These are phyloP conservation scores for Boletellus deceptivus DNA, from an alignment of 1,284 basidiomycete genomes.

Conservation along the genomic window DNA sequence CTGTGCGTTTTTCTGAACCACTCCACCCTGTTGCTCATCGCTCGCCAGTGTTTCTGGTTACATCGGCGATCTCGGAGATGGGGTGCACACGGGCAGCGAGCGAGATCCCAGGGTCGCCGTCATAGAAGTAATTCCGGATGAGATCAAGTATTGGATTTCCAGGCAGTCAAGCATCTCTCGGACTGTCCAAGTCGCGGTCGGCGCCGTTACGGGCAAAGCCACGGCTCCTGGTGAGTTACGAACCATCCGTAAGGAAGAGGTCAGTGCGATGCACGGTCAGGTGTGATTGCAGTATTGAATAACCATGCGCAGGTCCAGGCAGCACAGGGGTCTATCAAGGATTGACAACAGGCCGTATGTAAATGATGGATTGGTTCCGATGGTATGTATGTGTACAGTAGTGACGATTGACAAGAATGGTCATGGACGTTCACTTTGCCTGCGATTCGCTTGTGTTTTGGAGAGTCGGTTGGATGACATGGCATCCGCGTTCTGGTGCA, in stretches of 20 bases:
- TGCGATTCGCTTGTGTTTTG: slow-evolving; percentile 27
- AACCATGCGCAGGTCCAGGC: slow-evolving; percentile 30
- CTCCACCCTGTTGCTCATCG: not conserved
- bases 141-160: slow-evolving; percentile 77
- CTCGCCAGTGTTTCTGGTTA: slow-evolving; percentile 62
- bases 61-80: slow-evolving; percentile 87
- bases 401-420: not conserved
- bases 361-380: slow-evolving; percentile 3
- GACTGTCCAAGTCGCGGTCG: slow-evolving; percentile 50
- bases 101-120: slow-evolving; percentile 80
- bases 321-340: slow-evolving; percentile 18
- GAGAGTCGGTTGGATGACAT: slow-evolving; percentile 72
- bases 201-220: slow-evolving; percentile 53
- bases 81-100: slow-evolving; percentile 79
- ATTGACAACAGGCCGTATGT: slow-evolving; percentile 6
- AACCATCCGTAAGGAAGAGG: slow-evolving; percentile 62
- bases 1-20: slow-evolving; percentile 40
- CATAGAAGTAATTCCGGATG: slow-evolving; percentile 79
- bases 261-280: slow-evolving; percentile 29
- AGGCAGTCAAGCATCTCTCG: slow-evolving; percentile 46
- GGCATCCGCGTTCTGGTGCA: slow-evolving; percentile 81
- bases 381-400: slow-evolving; percentile 16
- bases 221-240: slow-evolving; percentile 64
- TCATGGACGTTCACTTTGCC: slow-evolving; percentile 37
- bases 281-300: slow-evolving; percentile 1